phyloP scores from a whole-genome alignment of 345 rosid species.

The Toxicodendron radicans region DNA sequence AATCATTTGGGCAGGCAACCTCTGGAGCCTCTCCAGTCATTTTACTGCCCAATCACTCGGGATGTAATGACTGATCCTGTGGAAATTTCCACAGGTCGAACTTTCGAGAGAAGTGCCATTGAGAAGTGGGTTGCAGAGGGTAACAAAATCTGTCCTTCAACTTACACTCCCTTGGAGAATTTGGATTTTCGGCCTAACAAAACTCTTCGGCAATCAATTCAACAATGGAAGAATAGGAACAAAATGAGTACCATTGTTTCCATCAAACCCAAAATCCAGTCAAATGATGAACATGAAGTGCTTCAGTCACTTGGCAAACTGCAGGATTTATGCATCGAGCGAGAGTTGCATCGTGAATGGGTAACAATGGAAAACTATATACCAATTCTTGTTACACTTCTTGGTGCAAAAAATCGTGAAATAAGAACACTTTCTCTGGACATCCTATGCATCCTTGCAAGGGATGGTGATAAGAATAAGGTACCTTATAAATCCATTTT shows the following conservation, averaged over 20 bases:
- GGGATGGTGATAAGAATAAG: conserved; percentile 24
- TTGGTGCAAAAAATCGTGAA: conserved; percentile 24
- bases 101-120: conserved; percentile 29
- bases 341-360: conserved; percentile 24
- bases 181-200: conserved; percentile 25
- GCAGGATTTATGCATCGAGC: conserved; percentile 23
- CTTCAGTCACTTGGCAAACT: conserved; percentile 24
- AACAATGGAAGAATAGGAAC: conserved; percentile 31
- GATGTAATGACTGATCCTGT: conserved; percentile 33
- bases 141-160: conserved; percentile 22
- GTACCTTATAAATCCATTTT: conserved; percentile 17
- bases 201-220: conserved; percentile 27
- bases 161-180: conserved; percentile 14
- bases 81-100: conserved; percentile 29
- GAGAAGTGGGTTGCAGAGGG: conserved; percentile 33
- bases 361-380: conserved; percentile 20
- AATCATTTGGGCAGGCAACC: conserved; percentile 23
- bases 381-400: conserved; percentile 23
- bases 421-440: conserved; percentile 25
- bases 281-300: conserved; percentile 25
- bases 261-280: conserved; percentile 26
- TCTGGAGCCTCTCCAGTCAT: conserved; percentile 25
- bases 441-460: conserved; percentile 30
- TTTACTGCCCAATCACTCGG: conserved; percentile 31
- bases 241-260: conserved; percentile 29